A percentile compares a stretch with the other conserved stretches of the same genome.
Evolutionary conservation across 106 monocot genomes (phyloP).

Genomic region (Alisma plantagoaquatica): DNA sequence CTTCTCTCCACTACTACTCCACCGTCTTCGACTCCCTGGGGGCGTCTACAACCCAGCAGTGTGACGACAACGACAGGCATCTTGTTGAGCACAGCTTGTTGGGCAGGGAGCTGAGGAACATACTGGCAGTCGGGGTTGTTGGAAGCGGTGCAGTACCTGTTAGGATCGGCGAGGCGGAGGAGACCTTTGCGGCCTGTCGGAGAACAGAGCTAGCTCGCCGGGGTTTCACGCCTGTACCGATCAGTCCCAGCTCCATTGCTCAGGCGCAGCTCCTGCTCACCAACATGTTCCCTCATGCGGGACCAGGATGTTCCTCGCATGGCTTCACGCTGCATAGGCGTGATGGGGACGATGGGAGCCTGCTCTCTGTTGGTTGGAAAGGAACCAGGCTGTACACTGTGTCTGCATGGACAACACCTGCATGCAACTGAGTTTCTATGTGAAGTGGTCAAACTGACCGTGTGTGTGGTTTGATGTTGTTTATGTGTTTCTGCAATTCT

Average conservation of each 20-base stretch:
- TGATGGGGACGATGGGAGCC: constrained; percentile 23
- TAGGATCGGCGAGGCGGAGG: constrained; percentile 26
- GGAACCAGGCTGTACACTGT: constrained; percentile 24
- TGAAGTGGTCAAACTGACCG: too few species aligned
- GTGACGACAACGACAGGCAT: constrained; percentile 13
- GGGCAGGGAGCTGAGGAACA: constrained; percentile 22
- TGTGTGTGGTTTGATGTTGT: too few species aligned
- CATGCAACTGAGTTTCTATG: too few species aligned
- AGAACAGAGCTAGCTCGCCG: constrained; percentile 14
- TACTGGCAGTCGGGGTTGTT: constrained; percentile 23
- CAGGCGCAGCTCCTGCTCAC: constrained; percentile 34
- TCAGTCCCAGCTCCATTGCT: constrained; percentile 19
- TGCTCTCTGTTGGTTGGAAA: constrained; percentile 52
- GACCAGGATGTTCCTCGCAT: too few species aligned
- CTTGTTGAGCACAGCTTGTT: constrained; percentile 23
- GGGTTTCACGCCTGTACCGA: constrained; percentile 23
- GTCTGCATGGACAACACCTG: constrained; percentile 29
- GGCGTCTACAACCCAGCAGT: background rate
- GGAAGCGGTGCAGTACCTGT: too few species aligned
- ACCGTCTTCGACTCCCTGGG: constrained; percentile 34
- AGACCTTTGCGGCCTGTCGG: constrained; percentile 29
- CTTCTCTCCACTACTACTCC: constrained; percentile 29
- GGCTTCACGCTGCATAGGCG: constrained; percentile 30
- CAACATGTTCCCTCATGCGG: constrained; percentile 24
- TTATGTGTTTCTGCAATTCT: too few species aligned